phyloP scores from a whole-genome alignment of 164 flowering plant species.

The Akebia trifoliata region DNA sequence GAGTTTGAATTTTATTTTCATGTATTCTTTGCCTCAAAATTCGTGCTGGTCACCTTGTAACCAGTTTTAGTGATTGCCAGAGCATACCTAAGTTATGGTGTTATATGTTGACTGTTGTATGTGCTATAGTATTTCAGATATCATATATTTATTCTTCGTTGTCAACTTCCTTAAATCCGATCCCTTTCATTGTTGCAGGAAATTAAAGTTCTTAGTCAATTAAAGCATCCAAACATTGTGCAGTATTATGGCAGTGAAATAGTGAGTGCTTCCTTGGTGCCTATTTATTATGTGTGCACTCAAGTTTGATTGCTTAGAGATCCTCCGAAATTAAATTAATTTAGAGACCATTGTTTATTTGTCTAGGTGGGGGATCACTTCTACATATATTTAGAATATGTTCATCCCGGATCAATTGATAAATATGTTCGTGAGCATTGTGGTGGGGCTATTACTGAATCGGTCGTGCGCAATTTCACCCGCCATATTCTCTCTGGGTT shows the following conservation, averaged over 20 bases:
- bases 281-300: conserved; percentile 17
- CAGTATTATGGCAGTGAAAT: conserved; percentile 97
- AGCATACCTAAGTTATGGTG: too few species aligned
- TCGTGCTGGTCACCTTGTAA: too few species aligned
- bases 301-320: conserved; percentile 2
- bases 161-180: too few species aligned
- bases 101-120: background rate
- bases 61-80: too few species aligned
- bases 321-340: background rate
- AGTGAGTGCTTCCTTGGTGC: conserved; percentile 29
- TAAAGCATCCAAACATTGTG: conserved; percentile 92
- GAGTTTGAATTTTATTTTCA: too few species aligned
- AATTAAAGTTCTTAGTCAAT: conserved; percentile 77
- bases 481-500: conserved; percentile 87
- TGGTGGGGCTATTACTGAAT: conserved; percentile 86
- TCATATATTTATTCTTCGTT: too few species aligned
- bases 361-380: conserved; percentile 72
- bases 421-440: conserved; percentile 80
- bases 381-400: conserved; percentile 85
- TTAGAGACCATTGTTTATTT: background rate
- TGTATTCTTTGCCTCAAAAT: too few species aligned
- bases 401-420: conserved; percentile 87
- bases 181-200: conserved; percentile 51
- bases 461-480: conserved; percentile 82
- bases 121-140: too few species aligned